These are phyloP conservation scores for Saturnispora serradocipensis DNA, from an alignment of 805 yeast species.

Conservation along the genomic window DNA sequence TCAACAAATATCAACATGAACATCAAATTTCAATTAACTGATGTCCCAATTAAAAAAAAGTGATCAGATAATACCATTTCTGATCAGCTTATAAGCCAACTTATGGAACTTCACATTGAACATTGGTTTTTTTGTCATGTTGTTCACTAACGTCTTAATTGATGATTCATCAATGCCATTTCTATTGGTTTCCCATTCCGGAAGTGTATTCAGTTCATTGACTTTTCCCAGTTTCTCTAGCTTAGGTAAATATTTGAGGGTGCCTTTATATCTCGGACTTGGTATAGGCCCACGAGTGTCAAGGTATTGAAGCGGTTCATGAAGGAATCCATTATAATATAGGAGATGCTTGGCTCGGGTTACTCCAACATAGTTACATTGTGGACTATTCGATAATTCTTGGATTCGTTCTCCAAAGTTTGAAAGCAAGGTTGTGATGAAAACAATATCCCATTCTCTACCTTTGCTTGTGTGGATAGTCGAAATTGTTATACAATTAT, in stretches of 20 bases:
- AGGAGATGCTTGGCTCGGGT: constrained; percentile 50
- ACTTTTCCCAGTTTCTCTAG: constrained; percentile 1
- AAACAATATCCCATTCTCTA: constrained; percentile 61
- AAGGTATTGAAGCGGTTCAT: constrained; percentile 15
- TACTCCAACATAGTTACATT: constrained; percentile 48
- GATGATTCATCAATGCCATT: not conserved
- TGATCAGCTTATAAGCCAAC: not conserved
- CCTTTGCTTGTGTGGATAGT: constrained; percentile 75
- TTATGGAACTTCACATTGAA: not conserved
- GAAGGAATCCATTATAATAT: constrained; percentile 27
- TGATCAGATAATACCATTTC: constrained; percentile 10
- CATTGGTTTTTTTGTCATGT: not conserved
- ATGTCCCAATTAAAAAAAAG: constrained; percentile 33
- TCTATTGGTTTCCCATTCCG: constrained; percentile 1
- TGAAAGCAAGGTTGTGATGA: constrained; percentile 27
- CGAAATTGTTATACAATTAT: constrained; percentile 39
- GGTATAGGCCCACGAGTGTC: constrained; percentile 11
- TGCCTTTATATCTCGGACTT: constrained; percentile 2
- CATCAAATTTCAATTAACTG: constrained; percentile 36
- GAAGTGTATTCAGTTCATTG: constrained; percentile 9
- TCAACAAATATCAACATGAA: constrained; percentile 17
- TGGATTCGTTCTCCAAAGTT: not conserved
- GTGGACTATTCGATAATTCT: not conserved
- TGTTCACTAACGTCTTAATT: not conserved
- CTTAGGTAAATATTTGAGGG: constrained; percentile 8